Evolutionary conservation across 805 yeast species (phyloP).

Genomic region (Wickerhamomyces sydowiorum): DNA sequence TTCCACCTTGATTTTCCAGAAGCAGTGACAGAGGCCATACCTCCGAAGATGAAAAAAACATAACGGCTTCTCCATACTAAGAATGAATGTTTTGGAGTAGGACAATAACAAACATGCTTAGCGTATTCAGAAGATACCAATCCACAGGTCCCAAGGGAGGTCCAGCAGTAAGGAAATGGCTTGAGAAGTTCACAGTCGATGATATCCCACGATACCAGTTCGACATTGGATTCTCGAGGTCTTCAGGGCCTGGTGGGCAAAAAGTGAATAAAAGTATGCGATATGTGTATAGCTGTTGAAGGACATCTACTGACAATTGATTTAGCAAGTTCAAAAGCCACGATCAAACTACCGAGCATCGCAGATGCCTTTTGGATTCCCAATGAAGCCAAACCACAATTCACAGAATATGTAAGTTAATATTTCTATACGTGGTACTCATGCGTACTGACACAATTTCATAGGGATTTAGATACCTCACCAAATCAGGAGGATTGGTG

Average conservation of each 20-base stretch:
- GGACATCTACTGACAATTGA: too few relatives aligned
- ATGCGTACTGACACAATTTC: too few relatives aligned
- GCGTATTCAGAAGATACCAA: not conserved
- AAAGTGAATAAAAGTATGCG: conserved; percentile 59
- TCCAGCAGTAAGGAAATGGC: conserved; percentile 36
- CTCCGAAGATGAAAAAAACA: too few relatives aligned
- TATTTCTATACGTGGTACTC: too few relatives aligned
- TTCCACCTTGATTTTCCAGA: not conserved
- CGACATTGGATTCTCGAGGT: conserved; percentile 42
- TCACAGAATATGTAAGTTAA: conserved; percentile 21
- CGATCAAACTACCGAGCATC: conserved; percentile 46
- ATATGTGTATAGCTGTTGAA: too few relatives aligned
- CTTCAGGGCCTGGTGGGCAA: conserved; percentile 88
- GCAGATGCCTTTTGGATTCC: conserved; percentile 57
- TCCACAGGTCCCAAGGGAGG: not conserved
- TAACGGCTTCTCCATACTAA: too few relatives aligned
- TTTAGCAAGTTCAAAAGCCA: conserved; percentile 55
- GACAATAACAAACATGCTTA: too few relatives aligned
- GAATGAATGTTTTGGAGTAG: too few relatives aligned
- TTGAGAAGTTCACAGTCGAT: conserved; percentile 23
- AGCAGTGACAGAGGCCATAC: not conserved
- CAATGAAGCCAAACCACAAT: conserved; percentile 35
- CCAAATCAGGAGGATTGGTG: conserved; percentile 45
- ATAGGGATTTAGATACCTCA: conserved; percentile 44
- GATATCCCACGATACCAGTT: conserved; percentile 42